Percentiles rank a stretch among this genome's conserved stretches.
phyloP scores from a whole-genome alignment of 148 eudicot species.

The Limonium bicolor region DNA sequence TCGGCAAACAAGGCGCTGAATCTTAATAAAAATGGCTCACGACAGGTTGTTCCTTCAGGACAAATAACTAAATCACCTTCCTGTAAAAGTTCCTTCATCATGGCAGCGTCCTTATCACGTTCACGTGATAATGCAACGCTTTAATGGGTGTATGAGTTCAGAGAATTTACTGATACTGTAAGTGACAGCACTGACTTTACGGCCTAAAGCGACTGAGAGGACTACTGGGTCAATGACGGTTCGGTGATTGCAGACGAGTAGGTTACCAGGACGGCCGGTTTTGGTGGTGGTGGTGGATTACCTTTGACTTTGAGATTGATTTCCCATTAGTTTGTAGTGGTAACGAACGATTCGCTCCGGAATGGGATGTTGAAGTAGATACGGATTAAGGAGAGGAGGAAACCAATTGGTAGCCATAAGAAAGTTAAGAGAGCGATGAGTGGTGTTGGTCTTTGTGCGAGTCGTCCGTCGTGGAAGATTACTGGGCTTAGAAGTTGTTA shows the following conservation, averaged over 20 bases:
- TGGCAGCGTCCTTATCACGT: constrained; percentile 36
- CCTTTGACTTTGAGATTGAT: constrained; percentile 42
- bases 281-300: constrained; percentile 48
- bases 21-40: constrained; percentile 42
- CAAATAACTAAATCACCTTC: constrained; percentile 56
- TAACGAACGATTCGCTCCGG: constrained; percentile 29
- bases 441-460: constrained; percentile 49
- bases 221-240: constrained; percentile 43
- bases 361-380: constrained; percentile 27
- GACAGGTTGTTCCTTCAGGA: constrained; percentile 58
- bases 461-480: constrained; percentile 53
- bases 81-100: constrained; percentile 27
- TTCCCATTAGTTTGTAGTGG: constrained; percentile 37
- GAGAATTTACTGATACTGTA: constrained; percentile 64
- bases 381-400: constrained; percentile 31
- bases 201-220: constrained; percentile 28
- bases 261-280: constrained; percentile 28
- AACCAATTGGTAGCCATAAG: constrained; percentile 51
- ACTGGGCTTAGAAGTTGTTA: constrained; percentile 42
- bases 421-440: constrained; percentile 34
- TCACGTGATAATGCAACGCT: constrained; percentile 46
- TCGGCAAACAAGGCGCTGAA: constrained; percentile 61
- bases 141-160: constrained; percentile 41
- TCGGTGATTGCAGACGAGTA: constrained; percentile 53
- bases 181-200: constrained; percentile 41